A percentile compares a stretch with the other conserved stretches of the same genome.
These are phyloP conservation scores for Microsporum ferrugineum DNA, from an alignment of 2,329 filamentous ascomycete genomes.

Conservation along the genomic window DNA sequence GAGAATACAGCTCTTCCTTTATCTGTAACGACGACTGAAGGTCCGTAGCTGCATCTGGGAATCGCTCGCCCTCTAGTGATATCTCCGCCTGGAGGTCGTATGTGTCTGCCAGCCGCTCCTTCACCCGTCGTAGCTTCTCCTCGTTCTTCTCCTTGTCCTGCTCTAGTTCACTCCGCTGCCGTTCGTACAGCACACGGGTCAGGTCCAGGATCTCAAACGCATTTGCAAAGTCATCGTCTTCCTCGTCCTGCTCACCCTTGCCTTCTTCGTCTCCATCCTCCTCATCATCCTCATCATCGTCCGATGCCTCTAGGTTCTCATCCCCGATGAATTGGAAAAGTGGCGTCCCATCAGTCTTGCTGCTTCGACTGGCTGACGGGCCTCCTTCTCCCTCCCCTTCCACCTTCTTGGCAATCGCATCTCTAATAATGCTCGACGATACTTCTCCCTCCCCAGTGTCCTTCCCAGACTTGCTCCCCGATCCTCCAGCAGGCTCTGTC, in stretches of 20 bases:
- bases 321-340: conserved; percentile 90
- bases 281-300: conserved; percentile 54
- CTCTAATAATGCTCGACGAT: conserved; percentile 1
- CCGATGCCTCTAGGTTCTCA: conserved; percentile 79
- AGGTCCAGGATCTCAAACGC: conserved; percentile 55
- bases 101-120: conserved; percentile 81
- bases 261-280: conserved; percentile 36
- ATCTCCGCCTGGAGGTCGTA: conserved; percentile 93
- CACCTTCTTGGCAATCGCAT: conserved; percentile 13
- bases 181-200: conserved; percentile 47
- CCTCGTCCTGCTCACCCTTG: conserved; percentile 38
- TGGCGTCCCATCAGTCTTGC: conserved; percentile 29
- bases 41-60: conserved; percentile 76
- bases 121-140: conserved; percentile 47
- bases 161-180: conserved; percentile 44
- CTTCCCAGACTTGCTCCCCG: conserved; percentile 21
- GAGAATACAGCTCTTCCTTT: conserved; percentile 65
- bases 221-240: conserved; percentile 53
- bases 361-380: conserved; percentile 8
- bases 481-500: conserved; percentile 36
- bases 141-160: conserved; percentile 30
- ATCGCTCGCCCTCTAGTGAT: conserved; percentile 91
- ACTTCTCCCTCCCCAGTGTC: conserved; percentile 20
- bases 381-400: neutral
- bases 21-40: conserved; percentile 64